A percentile compares a stretch with the other conserved stretches of the same genome.
Evolutionary conservation across 495 filamentous ascomycete species (phyloP).

Genomic region (Aspergillus campestris): DNA sequence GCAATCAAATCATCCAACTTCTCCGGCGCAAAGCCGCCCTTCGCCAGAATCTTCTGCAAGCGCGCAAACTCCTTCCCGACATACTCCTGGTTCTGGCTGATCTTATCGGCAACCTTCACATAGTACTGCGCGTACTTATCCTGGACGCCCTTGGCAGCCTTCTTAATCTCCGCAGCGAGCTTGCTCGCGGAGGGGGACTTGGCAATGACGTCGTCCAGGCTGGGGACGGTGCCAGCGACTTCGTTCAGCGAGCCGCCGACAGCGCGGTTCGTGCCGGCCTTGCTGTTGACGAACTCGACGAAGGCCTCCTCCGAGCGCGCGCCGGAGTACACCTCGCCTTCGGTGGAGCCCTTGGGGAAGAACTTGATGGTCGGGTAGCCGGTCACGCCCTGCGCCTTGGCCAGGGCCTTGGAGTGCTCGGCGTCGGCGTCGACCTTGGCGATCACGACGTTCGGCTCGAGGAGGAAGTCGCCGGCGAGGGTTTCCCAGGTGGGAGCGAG

Average conservation of each 20-base stretch:
- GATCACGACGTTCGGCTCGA: slow-evolving; percentile 69
- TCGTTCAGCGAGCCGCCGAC: slow-evolving; percentile 74
- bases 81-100: slow-evolving; percentile 65
- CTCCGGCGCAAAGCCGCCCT: slow-evolving; percentile 74
- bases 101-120: slow-evolving; percentile 78
- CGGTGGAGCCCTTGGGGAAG: slow-evolving; percentile 83
- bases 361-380: slow-evolving; percentile 97
- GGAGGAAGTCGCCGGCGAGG: slow-evolving; percentile 72
- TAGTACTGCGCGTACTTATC: slow-evolving; percentile 93
- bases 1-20: slow-evolving; percentile 85
- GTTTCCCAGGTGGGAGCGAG: slow-evolving; percentile 88
- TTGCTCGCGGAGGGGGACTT: slow-evolving; percentile 49
- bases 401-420: slow-evolving; percentile 68
- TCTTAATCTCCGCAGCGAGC: slow-evolving; percentile 56
- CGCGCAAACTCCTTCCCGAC: slow-evolving; percentile 79
- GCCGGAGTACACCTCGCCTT: slow-evolving; percentile 62
- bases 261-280: slow-evolving; percentile 80
- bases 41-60: slow-evolving; percentile 69
- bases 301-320: slow-evolving; percentile 73
- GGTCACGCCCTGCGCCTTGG: slow-evolving; percentile 66
- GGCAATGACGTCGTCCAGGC: slow-evolving; percentile 63
- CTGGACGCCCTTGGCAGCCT: slow-evolving; percentile 57
- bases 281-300: slow-evolving; percentile 75
- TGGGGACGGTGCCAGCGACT: slow-evolving; percentile 72
- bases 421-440: slow-evolving; percentile 94